Conservation (phyloP, 768 basidiomycete species). For the Lactifluus volemus region DNA sequence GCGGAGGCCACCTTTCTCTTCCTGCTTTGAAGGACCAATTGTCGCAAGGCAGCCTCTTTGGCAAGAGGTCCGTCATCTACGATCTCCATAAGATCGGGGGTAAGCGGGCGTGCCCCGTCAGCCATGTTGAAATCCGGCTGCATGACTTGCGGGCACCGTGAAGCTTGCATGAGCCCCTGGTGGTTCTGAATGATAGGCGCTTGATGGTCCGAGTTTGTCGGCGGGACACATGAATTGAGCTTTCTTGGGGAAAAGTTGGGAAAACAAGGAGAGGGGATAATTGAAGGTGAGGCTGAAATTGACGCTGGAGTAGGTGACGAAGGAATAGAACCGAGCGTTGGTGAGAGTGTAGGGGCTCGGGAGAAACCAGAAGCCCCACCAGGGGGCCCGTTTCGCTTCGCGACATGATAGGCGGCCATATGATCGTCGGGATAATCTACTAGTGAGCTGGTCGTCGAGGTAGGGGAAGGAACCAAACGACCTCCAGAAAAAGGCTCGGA, state of each 20-base stretch:
- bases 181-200: background rate
- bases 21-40: slow-evolving; percentile 29
- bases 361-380: background rate
- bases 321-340: background rate
- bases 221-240: background rate
- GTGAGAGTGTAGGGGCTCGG: background rate
- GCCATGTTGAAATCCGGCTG: background rate
- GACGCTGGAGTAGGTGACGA: background rate
- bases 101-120: background rate
- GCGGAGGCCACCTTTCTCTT: slow-evolving; percentile 23
- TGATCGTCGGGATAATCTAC: background rate
- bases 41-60: slow-evolving; percentile 32
- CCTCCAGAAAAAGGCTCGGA: background rate
- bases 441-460: background rate
- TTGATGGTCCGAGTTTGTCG: background rate
- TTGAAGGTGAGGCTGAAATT: background rate
- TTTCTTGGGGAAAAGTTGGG: background rate
- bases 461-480: background rate
- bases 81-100: background rate
- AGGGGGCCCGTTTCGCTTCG: background rate
- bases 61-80: slow-evolving; percentile 25
- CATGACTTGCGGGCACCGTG: background rate
- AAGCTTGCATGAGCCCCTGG: background rate
- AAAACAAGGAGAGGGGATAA: background rate
- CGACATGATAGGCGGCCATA: background rate